These are phyloP conservation scores for Cercospora janseana DNA, from an alignment of 2,329 filamentous ascomycete genomes.

Conservation along the genomic window DNA sequence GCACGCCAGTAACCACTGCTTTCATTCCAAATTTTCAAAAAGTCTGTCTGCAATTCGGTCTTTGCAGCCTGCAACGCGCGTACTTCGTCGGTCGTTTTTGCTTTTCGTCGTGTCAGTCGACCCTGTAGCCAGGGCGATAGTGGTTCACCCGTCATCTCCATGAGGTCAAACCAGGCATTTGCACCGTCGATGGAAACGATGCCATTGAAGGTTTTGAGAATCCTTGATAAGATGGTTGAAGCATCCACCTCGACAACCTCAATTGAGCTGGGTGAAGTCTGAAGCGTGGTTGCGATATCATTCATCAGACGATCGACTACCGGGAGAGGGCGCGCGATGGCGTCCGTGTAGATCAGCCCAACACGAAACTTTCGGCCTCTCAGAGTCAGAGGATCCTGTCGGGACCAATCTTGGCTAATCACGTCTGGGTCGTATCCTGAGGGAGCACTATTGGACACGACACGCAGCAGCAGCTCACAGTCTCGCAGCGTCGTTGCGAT, in stretches of 20 bases:
- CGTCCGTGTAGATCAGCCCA: slow-evolving; percentile 53
- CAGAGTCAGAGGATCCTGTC: slow-evolving; percentile 27
- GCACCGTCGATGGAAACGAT: slow-evolving; percentile 60
- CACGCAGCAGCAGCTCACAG: slow-evolving; percentile 55
- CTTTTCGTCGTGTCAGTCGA: slow-evolving; percentile 51
- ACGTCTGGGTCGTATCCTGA: slow-evolving; percentile 52
- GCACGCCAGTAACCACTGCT: slow-evolving; percentile 37
- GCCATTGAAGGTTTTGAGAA: slow-evolving; percentile 56
- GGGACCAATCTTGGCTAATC: slow-evolving; percentile 41
- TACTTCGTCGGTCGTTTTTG: slow-evolving; percentile 50
- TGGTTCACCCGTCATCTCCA: slow-evolving; percentile 57
- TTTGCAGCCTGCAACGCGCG: slow-evolving; percentile 55
- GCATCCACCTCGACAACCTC: slow-evolving; percentile 59
- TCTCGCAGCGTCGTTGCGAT: slow-evolving; percentile 50
- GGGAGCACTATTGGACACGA: slow-evolving; percentile 53
- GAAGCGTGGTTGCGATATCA: slow-evolving; percentile 44
- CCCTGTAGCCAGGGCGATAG: slow-evolving; percentile 60
- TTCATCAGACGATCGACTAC: slow-evolving; percentile 49
- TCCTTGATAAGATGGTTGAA: slow-evolving; percentile 52
- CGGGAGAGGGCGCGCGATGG: slow-evolving; percentile 52
- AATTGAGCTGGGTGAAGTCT: slow-evolving; percentile 42
- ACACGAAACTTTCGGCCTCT: slow-evolving; percentile 40
- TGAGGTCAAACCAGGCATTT: slow-evolving; percentile 55
- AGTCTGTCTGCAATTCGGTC: slow-evolving; percentile 53
- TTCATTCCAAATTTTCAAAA: slow-evolving; percentile 58